phyloP scores from a whole-genome alignment of 2,329 filamentous ascomycete genomes.

The Calonectria leucothoes region DNA sequence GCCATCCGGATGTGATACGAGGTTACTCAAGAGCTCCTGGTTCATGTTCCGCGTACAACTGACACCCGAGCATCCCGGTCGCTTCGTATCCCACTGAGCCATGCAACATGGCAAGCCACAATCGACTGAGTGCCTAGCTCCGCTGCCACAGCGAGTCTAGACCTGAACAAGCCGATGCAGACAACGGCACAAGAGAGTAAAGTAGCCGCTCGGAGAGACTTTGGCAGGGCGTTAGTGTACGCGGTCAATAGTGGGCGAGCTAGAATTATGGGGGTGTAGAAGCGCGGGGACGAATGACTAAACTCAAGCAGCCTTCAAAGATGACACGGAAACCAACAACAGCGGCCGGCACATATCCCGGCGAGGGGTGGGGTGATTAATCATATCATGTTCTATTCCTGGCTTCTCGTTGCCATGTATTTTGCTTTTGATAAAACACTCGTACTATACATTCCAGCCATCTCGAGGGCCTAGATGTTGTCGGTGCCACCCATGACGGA shows the following conservation, averaged over 20 bases:
- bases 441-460: not conserved
- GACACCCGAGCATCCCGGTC: constrained; percentile 34
- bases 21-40: constrained; percentile 45
- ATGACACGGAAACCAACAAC: not conserved
- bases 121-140: constrained; percentile 44
- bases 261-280: not conserved
- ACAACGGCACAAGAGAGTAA: constrained; percentile 45
- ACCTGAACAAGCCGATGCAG: constrained; percentile 53
- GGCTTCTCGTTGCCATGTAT: not conserved
- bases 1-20: constrained; percentile 33
- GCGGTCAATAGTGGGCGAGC: constrained; percentile 40
- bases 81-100: constrained; percentile 42
- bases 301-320: not conserved
- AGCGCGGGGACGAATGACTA: not conserved
- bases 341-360: not conserved
- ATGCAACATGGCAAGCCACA: constrained; percentile 50
- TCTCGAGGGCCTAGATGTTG: not conserved
- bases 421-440: not conserved
- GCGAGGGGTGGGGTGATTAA: not conserved
- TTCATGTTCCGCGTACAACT: constrained; percentile 50
- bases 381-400: not conserved
- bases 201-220: constrained; percentile 58
- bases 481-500: constrained; percentile 41
- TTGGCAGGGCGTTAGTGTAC: constrained; percentile 50
- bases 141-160: constrained; percentile 52